Evolutionary conservation across 2,329 filamentous ascomycete genomes (phyloP).

Genomic region (Dichotomopilus funicola): DNA sequence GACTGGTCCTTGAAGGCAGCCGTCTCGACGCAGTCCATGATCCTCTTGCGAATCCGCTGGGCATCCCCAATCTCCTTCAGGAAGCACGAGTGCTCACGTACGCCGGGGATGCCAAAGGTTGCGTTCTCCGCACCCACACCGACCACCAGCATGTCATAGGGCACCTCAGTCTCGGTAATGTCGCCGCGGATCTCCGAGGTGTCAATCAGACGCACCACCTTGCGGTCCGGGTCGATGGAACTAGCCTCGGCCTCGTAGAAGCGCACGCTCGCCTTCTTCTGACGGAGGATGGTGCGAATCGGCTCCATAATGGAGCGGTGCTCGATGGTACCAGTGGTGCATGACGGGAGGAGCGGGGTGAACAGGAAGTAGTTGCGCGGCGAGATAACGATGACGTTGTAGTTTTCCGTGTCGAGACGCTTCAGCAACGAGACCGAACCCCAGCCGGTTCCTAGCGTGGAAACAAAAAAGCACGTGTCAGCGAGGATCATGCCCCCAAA

Average conservation of each 20-base stretch:
- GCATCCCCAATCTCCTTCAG: constrained; percentile 97
- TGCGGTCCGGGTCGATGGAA: constrained; percentile 88
- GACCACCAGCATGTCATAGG: constrained; percentile 96
- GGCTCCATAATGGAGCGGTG: constrained; percentile 99
- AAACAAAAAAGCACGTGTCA: constrained; percentile 7
- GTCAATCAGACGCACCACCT: constrained; percentile 82
- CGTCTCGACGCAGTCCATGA: constrained; percentile 99
- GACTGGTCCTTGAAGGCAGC: constrained; percentile 96
- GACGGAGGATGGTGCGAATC: constrained; percentile 87
- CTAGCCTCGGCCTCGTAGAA: constrained; percentile 98
- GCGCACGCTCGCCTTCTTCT: constrained; percentile 88
- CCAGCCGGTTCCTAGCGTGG: constrained; percentile 77
- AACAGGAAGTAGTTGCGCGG: constrained; percentile 99
- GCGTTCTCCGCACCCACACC: constrained; percentile 98
- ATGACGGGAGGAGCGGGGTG: constrained; percentile 93
- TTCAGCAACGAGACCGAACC: constrained; percentile 91
- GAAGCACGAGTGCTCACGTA: constrained; percentile 93
- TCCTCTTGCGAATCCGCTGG: constrained; percentile 92
- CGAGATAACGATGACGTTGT: constrained; percentile 96
- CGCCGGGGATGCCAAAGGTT: constrained; percentile 94
- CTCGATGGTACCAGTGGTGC: constrained; percentile 94
- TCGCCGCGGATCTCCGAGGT: constrained; percentile 88
- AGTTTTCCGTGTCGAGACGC: constrained; percentile 98
- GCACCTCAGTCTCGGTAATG: constrained; percentile 75
- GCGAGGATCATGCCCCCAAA: constrained; percentile 17